Evolutionary conservation across 176 grass and related monocot species (phyloP).

Genomic region (Avena eriantha): DNA sequence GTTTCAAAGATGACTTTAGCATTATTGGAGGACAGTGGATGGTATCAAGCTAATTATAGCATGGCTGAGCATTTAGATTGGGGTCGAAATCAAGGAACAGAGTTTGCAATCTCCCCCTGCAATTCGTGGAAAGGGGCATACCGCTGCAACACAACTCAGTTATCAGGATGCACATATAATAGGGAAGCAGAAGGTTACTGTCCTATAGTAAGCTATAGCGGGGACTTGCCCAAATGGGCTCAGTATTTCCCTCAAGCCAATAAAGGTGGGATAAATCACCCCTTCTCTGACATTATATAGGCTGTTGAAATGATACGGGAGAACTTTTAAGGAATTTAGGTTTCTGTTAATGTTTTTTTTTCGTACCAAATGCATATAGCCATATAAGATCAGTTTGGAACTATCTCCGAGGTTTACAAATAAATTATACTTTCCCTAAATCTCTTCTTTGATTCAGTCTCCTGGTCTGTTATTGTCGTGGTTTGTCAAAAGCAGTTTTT

Average conservation of each 20-base stretch:
- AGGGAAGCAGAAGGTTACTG: slow-evolving; percentile 99
- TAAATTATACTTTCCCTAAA: neutral
- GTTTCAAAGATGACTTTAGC: slow-evolving; percentile 99
- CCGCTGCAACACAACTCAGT: slow-evolving; percentile 88
- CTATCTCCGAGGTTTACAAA: neutral
- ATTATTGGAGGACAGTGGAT: slow-evolving; percentile 97
- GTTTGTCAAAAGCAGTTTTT: neutral
- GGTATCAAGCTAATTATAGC: slow-evolving; percentile 99
- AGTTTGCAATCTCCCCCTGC: slow-evolving; percentile 86
- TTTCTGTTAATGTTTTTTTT: neutral
- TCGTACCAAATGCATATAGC: neutral
- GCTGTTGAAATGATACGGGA: neutral
- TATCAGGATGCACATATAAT: slow-evolving; percentile 98
- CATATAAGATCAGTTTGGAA: neutral
- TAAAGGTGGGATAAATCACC: slow-evolving; percentile 66
- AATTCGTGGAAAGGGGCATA: slow-evolving; percentile 95
- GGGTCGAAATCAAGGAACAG: slow-evolving; percentile 95
- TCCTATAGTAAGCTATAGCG: slow-evolving; percentile 97
- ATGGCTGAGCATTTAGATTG: slow-evolving; percentile 95
- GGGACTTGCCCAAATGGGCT: slow-evolving; percentile 96
- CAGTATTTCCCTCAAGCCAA: slow-evolving; percentile 93
- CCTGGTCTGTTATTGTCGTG: neutral
- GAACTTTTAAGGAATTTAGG: neutral
- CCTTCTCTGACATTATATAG: neutral
- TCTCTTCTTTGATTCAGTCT: neutral